Conservation (phyloP, 2,329 filamentous ascomycete species). For the Ophioceras dolichostomum region DNA sequence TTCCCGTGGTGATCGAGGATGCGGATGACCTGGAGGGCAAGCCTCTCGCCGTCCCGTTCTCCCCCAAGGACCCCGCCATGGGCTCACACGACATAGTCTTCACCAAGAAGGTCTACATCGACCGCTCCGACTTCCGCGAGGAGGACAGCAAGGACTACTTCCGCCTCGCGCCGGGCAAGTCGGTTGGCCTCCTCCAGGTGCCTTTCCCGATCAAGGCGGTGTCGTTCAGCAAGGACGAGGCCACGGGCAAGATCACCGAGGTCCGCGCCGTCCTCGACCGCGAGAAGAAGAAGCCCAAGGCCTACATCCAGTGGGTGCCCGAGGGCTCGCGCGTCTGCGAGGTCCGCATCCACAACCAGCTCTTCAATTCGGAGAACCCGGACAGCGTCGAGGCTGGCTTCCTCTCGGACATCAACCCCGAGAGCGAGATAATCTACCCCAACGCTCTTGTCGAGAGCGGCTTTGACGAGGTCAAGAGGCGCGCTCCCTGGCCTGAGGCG, state of each 20-base stretch:
- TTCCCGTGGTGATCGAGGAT: conserved; percentile 73
- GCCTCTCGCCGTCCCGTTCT: conserved; percentile 63
- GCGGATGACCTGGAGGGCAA: conserved; percentile 50
- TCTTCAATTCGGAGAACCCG: conserved; percentile 83
- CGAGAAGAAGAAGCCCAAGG: conserved; percentile 61
- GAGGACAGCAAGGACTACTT: conserved; percentile 63
- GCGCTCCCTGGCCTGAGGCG: conserved; percentile 73
- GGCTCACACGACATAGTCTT: conserved; percentile 50
- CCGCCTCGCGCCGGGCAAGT: conserved; percentile 62
- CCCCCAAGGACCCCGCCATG: conserved; percentile 63
- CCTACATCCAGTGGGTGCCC: conserved; percentile 85
- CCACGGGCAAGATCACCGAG: conserved; percentile 36
- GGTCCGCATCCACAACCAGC: conserved; percentile 64
- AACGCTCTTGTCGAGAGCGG: conserved; percentile 74
- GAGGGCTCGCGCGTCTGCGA: conserved; percentile 57
- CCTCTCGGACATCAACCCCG: conserved; percentile 70
- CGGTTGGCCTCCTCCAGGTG: conserved; percentile 60
- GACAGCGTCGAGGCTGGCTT: conserved; percentile 68
- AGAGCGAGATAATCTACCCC: conserved; percentile 69
- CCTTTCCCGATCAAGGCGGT: conserved; percentile 58
- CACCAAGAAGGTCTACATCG: conserved; percentile 74
- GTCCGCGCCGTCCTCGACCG: conserved; percentile 59
- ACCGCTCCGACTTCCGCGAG: conserved; percentile 66
- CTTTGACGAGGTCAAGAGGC: conserved; percentile 57
- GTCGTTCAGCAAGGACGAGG: conserved; percentile 53